Base-by-base conservation (phyloP, 139 green algal species). In the Chlamydomonas applanata region DNA sequence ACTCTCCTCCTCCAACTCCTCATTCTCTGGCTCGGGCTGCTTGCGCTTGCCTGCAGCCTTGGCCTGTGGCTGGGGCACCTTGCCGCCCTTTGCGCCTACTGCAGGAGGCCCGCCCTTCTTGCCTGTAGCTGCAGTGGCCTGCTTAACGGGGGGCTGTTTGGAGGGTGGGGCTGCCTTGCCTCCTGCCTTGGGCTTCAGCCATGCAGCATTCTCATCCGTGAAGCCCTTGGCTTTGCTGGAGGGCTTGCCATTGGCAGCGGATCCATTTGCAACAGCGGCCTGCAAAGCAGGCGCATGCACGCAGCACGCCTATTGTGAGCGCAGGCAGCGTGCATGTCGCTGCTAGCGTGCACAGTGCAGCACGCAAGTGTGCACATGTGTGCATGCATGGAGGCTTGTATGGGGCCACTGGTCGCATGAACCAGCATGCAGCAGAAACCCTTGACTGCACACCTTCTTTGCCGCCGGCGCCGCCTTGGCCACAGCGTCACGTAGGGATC, bases 151-250 rank as follows among this genome's bases (percentile, higher is more conserved):
- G 4, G 27, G n/a, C 27, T 36, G 27, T 45, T 63, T 62, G 20
- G 71, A 22, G 49, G 70, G 16, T 3, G 54, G 3, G 30, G 56
- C 35, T 20, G 52, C 11, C 61, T 44, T 70, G n/a, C 13, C 27
- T 69, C 80, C 40, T 19, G 7, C 40, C 40, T 49, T 86, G 49
- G 87, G 88, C 78, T 92, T 94, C 3, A 95, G 82, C 90, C 90
- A 95, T n/a, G 77, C 85, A 2, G 77, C 77, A 54, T 95, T 95
- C 19, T 88, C 57, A 46, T 95, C 90, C 14, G 76, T 83, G 74
- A 95, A 95, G 82, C 88, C 2, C 60, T 66, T 20, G 36, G 66
- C n/a, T 40, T 59, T 68, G 25, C 49, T 66, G 36, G 11, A 2
- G n/a, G 36, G n/a, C 22, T 22, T 36, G 34, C 44, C 34, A 25